Evolutionary conservation across 139 green algal species (phyloP), one percentile per base, ranked within the genome.

Genomic region (Klebsormidium nitens): DNA sequence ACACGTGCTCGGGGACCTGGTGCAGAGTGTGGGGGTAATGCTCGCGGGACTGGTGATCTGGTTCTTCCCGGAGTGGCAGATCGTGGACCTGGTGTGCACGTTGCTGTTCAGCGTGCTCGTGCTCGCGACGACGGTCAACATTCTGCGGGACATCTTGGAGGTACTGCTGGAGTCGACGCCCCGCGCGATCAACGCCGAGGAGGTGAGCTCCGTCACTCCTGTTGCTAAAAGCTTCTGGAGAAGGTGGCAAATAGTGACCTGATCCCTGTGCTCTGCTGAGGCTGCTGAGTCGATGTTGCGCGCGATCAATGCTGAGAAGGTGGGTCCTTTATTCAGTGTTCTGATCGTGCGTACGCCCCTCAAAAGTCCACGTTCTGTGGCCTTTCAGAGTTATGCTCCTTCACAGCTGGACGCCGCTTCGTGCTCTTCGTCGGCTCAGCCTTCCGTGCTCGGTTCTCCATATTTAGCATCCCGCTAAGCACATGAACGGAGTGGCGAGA

Each of bases 161-260:
- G 87, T 95, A 11, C 84, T 97, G 8, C 96, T 97, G 91, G 89
- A 97, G 83, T 84, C 86, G 28, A 88, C 85, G 61, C 91, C 91
- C 0, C 61, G 71, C 2, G 69, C 85, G 2, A 77, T 79, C 28
- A 50, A 79, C 48, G 42, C 66, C 36, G 37, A 44, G 14, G 56
- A 79, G 72, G 72, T 79, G 2, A 3, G 55, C 2, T 4, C 62
- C 72, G 48, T 17, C 44, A 28, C 17, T 19, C 17, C 17, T 52
- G 17, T 19, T 52, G n/a, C n/a, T n/a, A n/a, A n/a, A n/a, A n/a
- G n/a, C n/a, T n/a, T n/a, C n/a, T n/a, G n/a, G n/a, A n/a, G n/a
- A n/a, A n/a, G n/a, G n/a, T n/a, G n/a, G 14, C n/a, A 68, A 8
- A 68, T 64, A 8, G 59, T 63, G 59, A 36, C 11, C 55, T 14